Conservation (phyloP, 2,329 filamentous ascomycete genomes). For the Byssothecium circinans region DNA sequence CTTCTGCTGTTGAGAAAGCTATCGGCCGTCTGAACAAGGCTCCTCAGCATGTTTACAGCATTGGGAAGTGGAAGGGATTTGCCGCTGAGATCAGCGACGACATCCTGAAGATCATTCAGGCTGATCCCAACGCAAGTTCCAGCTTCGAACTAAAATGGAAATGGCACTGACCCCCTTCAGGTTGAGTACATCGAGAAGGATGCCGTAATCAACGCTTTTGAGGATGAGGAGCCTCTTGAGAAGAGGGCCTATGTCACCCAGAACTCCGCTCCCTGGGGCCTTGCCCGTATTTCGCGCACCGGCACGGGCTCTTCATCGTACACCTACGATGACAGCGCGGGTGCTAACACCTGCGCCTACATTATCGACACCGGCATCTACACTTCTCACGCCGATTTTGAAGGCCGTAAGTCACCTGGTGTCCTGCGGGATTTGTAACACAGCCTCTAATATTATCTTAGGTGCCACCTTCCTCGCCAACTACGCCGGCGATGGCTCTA, state of each 20-base stretch:
- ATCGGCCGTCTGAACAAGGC: slow-evolving; percentile 28
- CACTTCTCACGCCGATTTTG: slow-evolving; percentile 53
- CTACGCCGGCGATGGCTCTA: slow-evolving; percentile 38
- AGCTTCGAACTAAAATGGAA: too few relatives aligned
- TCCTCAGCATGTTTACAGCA: slow-evolving; percentile 41
- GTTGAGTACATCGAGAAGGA: slow-evolving; percentile 47
- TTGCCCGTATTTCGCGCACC: slow-evolving; percentile 45
- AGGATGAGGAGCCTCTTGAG: slow-evolving; percentile 22
- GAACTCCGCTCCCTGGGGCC: slow-evolving; percentile 44
- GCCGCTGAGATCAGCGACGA: slow-evolving; percentile 39
- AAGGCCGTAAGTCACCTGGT: slow-evolving; percentile 31
- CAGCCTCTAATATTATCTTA: slow-evolving; percentile 3
- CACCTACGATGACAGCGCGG: slow-evolving; percentile 45
- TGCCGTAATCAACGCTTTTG: slow-evolving; percentile 36
- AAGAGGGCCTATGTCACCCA: slow-evolving; percentile 44
- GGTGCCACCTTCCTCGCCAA: slow-evolving; percentile 43
- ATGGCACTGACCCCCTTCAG: slow-evolving; percentile 12
- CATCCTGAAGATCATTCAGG: slow-evolving; percentile 31
- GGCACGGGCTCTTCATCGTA: slow-evolving; percentile 36
- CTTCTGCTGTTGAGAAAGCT: slow-evolving; percentile 28
- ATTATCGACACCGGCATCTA: slow-evolving; percentile 68
- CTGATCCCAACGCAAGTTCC: slow-evolving; percentile 35
- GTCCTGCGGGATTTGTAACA: neutral
- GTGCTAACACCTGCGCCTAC: slow-evolving; percentile 55
- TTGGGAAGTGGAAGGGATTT: slow-evolving; percentile 45